Conservation (phyloP, 495 filamentous ascomycete genomes). For the Chaetomium cochliodes region DNA sequence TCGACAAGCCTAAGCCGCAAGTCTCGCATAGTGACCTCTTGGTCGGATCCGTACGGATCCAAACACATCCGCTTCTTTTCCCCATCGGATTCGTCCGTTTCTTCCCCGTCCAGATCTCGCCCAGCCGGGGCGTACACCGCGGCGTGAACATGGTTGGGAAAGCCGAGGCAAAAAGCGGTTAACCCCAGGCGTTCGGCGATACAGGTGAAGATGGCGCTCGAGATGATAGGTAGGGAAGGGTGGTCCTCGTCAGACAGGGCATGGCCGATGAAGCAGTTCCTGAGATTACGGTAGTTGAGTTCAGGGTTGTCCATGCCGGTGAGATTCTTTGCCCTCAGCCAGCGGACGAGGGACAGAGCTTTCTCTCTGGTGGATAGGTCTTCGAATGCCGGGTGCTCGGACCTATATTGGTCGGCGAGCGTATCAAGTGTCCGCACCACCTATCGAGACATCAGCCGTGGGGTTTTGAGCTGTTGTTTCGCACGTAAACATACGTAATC, state of each 20-base stretch:
- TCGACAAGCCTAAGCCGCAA: slow-evolving; percentile 60
- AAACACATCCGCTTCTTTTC: slow-evolving; percentile 66
- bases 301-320: slow-evolving; percentile 61
- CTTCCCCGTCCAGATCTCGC: slow-evolving; percentile 60
- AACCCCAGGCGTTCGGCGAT: slow-evolving; percentile 59
- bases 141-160: slow-evolving; percentile 78
- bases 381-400: slow-evolving; percentile 50
- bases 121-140: slow-evolving; percentile 61
- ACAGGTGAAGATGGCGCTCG: slow-evolving; percentile 55
- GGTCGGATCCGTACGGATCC: slow-evolving; percentile 72
- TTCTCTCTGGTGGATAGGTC: slow-evolving; percentile 59
- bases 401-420: slow-evolving; percentile 55
- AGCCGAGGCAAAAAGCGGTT: slow-evolving; percentile 68
- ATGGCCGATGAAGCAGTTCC: slow-evolving; percentile 82
- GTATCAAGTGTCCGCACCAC: slow-evolving; percentile 62
- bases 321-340: slow-evolving; percentile 63
- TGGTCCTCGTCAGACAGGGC: slow-evolving; percentile 67
- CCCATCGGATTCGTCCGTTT: slow-evolving; percentile 26
- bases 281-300: slow-evolving; percentile 69
- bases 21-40: slow-evolving; percentile 60
- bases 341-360: slow-evolving; percentile 64
- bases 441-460: slow-evolving; percentile 35
- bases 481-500: slow-evolving; percentile 57
- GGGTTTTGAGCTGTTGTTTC: slow-evolving; percentile 1
- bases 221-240: slow-evolving; percentile 75